A percentile compares a stretch with the other conserved stretches of the same genome.
Evolutionary conservation across 2,329 filamentous ascomycete genomes (phyloP).

Genomic region (Mycogone perniciosa): DNA sequence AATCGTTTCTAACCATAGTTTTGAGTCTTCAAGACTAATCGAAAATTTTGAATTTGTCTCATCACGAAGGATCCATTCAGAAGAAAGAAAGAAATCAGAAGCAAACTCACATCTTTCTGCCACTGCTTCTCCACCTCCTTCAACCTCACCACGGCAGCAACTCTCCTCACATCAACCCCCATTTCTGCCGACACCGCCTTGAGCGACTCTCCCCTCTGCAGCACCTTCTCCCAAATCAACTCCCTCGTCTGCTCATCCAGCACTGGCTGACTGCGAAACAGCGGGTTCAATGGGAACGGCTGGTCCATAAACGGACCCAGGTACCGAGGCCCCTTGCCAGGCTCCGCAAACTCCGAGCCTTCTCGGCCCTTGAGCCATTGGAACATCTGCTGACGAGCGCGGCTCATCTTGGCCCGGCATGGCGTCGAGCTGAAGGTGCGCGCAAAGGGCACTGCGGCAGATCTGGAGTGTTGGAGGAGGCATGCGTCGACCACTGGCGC

Average conservation of each 20-base stretch:
- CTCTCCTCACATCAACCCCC: constrained; percentile 73
- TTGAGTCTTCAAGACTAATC: constrained; percentile 99
- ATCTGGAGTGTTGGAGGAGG: neutral
- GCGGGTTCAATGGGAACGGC: constrained; percentile 69
- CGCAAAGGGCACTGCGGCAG: constrained; percentile 17
- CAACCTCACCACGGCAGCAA: constrained; percentile 78
- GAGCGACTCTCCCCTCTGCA: constrained; percentile 59
- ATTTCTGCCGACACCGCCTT: constrained; percentile 71
- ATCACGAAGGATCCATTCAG: constrained; percentile 37
- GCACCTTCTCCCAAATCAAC: constrained; percentile 65
- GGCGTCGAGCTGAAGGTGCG: constrained; percentile 36
- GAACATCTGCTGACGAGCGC: constrained; percentile 32
- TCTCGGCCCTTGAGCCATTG: constrained; percentile 29
- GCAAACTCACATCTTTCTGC: constrained; percentile 61
- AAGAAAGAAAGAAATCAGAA: constrained; percentile 13
- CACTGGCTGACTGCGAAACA: constrained; percentile 66
- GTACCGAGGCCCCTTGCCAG: constrained; percentile 29
- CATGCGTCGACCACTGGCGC: constrained; percentile 24
- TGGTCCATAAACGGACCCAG: constrained; percentile 33
- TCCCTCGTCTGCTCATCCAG: constrained; percentile 68
- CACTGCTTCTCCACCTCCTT: constrained; percentile 81
- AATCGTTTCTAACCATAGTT: constrained; percentile 69
- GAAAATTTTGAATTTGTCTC: constrained; percentile 65
- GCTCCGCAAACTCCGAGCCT: constrained; percentile 21
- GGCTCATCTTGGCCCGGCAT: constrained; percentile 32